Evolutionary conservation across 228 moss, liverwort and hornwort genomes (phyloP).

Genomic region (Sphagnum fallax): DNA sequence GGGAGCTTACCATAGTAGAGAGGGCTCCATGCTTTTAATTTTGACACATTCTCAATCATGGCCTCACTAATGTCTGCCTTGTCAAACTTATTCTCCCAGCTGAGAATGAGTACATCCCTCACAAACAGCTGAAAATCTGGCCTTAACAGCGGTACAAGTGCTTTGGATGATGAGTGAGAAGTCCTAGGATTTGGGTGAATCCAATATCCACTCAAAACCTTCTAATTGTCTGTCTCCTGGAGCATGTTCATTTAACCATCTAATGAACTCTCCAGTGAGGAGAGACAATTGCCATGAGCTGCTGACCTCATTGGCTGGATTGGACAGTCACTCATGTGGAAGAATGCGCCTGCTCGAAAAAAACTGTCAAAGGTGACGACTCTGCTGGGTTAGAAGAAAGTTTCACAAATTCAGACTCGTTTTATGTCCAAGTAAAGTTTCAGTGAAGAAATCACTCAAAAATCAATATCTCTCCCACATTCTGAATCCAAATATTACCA

Average conservation of each 20-base stretch:
- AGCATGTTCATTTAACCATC: constrained; percentile 2
- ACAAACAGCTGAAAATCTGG: constrained; percentile 13
- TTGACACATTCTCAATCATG: neutral
- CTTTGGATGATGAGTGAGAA: neutral
- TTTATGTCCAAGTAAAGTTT: neutral
- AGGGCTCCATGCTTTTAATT: constrained; percentile 1
- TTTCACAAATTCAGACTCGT: constrained; percentile 8
- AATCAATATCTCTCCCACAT: too few species aligned
- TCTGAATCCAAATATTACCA: too few species aligned
- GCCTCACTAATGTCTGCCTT: neutral
- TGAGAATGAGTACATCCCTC: constrained; percentile 2
- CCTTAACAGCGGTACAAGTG: constrained; percentile 1
- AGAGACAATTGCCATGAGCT: constrained; percentile 3
- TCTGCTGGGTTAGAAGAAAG: neutral
- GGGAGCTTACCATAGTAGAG: constrained; percentile 1
- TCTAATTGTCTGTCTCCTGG: neutral
- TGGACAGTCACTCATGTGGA: neutral
- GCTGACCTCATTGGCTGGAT: constrained; percentile 6
- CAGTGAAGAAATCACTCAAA: neutral
- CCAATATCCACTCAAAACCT: neutral
- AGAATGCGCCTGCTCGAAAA: constrained; percentile 1
- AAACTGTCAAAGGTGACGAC: neutral
- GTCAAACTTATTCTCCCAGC: constrained; percentile 4
- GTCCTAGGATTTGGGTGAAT: neutral
- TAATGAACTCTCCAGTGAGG: constrained; percentile 1